These are phyloP conservation scores for Halenospora varia DNA, from an alignment of 495 filamentous ascomycete genomes.

Conservation along the genomic window DNA sequence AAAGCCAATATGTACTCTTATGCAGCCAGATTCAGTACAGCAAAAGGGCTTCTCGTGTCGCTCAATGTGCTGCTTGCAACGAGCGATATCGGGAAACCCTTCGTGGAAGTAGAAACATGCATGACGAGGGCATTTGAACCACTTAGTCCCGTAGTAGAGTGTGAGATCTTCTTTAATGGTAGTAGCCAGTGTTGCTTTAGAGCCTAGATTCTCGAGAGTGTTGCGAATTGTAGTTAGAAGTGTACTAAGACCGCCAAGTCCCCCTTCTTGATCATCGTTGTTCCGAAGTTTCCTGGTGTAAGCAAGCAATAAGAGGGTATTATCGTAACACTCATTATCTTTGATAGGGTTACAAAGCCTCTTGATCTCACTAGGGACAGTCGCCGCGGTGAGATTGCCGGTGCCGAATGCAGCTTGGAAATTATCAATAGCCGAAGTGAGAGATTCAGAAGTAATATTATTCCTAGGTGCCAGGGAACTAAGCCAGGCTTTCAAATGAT, in stretches of 20 bases:
- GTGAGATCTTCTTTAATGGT: constrained; percentile 14
- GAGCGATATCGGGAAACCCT: constrained; percentile 32
- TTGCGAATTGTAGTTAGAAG: constrained; percentile 25
- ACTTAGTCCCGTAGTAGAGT: constrained; percentile 31
- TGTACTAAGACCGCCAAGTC: constrained; percentile 22
- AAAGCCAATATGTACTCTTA: constrained; percentile 32
- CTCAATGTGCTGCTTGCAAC: constrained; percentile 30
- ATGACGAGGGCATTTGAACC: constrained; percentile 38
- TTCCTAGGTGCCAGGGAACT: not conserved
- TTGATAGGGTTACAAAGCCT: constrained; percentile 17
- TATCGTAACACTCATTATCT: constrained; percentile 12
- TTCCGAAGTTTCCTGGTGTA: constrained; percentile 24
- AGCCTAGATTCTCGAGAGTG: constrained; percentile 25
- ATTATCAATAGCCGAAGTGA: constrained; percentile 19
- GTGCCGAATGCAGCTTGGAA: constrained; percentile 19
- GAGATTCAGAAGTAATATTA: not conserved
- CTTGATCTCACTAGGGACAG: constrained; percentile 2
- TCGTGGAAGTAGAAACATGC: constrained; percentile 41
- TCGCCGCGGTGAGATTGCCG: no score
- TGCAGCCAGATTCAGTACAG: constrained; percentile 31
- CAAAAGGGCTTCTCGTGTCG: constrained; percentile 36
- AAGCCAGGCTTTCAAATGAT: constrained; percentile 27
- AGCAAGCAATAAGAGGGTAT: constrained; percentile 21
- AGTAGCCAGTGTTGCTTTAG: not conserved
- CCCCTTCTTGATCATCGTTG: constrained; percentile 21